These are phyloP conservation scores for Rutstroemia sp. DNA, from an alignment of 2,329 filamentous ascomycete species.

Conservation along the genomic window DNA sequence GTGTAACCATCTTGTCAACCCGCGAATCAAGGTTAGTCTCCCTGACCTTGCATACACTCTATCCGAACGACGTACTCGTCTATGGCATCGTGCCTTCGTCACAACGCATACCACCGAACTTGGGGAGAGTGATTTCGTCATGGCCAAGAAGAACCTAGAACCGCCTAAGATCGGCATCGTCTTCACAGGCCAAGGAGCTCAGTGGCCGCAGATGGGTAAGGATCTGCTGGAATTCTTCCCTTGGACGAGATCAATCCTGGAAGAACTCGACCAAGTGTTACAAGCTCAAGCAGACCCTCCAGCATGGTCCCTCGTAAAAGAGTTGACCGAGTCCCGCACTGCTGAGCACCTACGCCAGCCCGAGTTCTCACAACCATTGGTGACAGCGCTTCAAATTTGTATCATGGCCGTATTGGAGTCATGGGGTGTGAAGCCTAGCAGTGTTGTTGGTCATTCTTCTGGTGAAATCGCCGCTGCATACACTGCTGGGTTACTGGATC, in stretches of 20 bases:
- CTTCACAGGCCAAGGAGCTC: constrained; percentile 25
- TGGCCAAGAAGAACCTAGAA: not conserved
- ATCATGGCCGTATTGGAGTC: constrained; percentile 36
- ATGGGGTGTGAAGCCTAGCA: constrained; percentile 34
- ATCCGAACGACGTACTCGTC: constrained; percentile 15
- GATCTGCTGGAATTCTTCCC: constrained; percentile 9
- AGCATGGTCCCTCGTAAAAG: not conserved
- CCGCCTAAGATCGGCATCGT: constrained; percentile 8
- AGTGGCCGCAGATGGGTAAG: constrained; percentile 22
- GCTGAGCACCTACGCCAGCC: not conserved
- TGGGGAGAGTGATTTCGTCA: not conserved
- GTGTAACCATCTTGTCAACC: constrained; percentile 6
- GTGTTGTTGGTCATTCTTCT: constrained; percentile 38
- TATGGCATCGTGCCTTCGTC: constrained; percentile 1
- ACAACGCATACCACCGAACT: not conserved
- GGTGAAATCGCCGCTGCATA: constrained; percentile 43
- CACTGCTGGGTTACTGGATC: constrained; percentile 29
- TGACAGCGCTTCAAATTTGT: constrained; percentile 39
- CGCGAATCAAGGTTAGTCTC: not conserved
- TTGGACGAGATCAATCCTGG: not conserved
- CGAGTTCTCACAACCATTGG: constrained; percentile 32
- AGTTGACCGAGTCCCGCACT: not conserved
- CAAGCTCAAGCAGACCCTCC: not conserved
- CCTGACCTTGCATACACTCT: constrained; percentile 25
- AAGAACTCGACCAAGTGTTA: not conserved